Evolutionary conservation across 371 early-diverging fungal species (phyloP), one percentile per base, ranked within the genome.

Genomic region (Rhizopus sp.): DNA sequence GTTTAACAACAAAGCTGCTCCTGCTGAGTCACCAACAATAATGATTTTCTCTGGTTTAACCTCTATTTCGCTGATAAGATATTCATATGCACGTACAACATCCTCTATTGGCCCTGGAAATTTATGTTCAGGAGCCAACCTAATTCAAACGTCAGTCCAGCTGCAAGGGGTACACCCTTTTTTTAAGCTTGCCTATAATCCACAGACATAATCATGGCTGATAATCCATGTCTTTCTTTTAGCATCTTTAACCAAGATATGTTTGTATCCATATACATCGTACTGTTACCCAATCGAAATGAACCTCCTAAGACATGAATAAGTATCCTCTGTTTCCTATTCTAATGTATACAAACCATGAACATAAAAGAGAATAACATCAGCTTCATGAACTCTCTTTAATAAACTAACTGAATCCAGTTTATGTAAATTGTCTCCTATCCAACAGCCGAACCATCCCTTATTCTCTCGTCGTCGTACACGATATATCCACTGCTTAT

Each of bases 391-490:
- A 17, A 72, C 66, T 35, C 69, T 50, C 49, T 68, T 59, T 23
- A 50, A 16, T 4, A 74, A 45, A 5, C 53, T 62, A 3, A 38
- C 57, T 32, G 60, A 52, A 46, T 68, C 64, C 6, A 74, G 41
- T 1, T 60, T 49, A 15, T 42, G 9, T 12, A 78, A 56, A 13
- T 74, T 53, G 47, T 74, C 71, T 9, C 75, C 78, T 33, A 74
- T 68, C 78, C 78, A 78, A 47, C 72, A 78, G 7, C 75, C 75
- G 30, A 66, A 66, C 72, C 78, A 74, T 40, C 63, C 72, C 3
- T 59, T 53, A 32, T 69, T 65, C 23, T 23, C 23, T 23, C 23
- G 23, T 64, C 71, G 63, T 4, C 63, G 42, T 0, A 74, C 72
- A 47, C 74, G 70, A 50, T 64, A 68, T 29, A 78, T 78, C 72